These are phyloP conservation scores for Mycocentrospora acerina DNA, from an alignment of 2,329 filamentous ascomycete genomes.

Conservation along the genomic window DNA sequence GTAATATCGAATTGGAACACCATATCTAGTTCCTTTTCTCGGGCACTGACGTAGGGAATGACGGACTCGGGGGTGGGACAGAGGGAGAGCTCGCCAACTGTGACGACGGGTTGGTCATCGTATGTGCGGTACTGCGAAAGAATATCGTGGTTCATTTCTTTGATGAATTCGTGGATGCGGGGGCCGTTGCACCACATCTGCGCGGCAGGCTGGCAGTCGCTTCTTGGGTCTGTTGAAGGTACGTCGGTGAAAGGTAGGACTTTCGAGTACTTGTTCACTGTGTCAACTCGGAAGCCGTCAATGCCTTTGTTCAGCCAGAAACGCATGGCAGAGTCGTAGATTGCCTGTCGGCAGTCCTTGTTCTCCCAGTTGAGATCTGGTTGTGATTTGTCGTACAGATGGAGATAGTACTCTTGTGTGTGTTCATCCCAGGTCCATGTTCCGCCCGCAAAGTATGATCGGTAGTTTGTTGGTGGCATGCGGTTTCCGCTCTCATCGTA, in stretches of 20 bases:
- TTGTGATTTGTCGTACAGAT: slow-evolving; percentile 50
- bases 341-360: slow-evolving; percentile 46
- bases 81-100: slow-evolving; percentile 61
- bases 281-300: slow-evolving; percentile 52
- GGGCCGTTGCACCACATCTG: slow-evolving; percentile 60
- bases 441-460: slow-evolving; percentile 43
- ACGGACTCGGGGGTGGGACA: slow-evolving; percentile 47
- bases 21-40: slow-evolving; percentile 49
- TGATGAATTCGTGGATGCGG: slow-evolving; percentile 59
- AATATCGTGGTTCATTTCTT: slow-evolving; percentile 55
- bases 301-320: slow-evolving; percentile 53
- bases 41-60: slow-evolving; percentile 45
- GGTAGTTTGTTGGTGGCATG: slow-evolving; percentile 60
- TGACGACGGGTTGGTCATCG: slow-evolving; percentile 44
- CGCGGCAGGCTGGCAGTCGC: slow-evolving; percentile 50
- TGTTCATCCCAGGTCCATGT: slow-evolving; percentile 49
- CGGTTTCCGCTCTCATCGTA: slow-evolving; percentile 56
- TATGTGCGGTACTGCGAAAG: slow-evolving; percentile 57
- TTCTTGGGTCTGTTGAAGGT: slow-evolving; percentile 41
- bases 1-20: slow-evolving; percentile 52
- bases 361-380: slow-evolving; percentile 54
- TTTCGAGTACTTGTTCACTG: slow-evolving; percentile 53
- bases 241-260: slow-evolving; percentile 47
- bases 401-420: slow-evolving; percentile 51
- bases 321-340: slow-evolving; percentile 48